Conservation (phyloP, 1,284 basidiomycete species). For the Pseudozyma sp. region DNA sequence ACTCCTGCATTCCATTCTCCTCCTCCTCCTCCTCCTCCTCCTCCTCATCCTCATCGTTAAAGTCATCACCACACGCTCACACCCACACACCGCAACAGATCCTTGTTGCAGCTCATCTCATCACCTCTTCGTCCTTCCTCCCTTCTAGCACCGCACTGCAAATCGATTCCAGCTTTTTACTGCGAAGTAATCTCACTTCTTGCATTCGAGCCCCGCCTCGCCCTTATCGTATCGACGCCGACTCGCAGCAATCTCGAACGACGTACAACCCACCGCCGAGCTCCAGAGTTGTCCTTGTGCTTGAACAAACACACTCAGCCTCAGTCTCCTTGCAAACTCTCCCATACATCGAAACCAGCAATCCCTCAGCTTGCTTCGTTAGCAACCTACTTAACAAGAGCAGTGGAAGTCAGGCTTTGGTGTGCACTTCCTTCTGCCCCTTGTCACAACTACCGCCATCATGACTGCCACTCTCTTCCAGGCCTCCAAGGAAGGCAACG, state of each 20-base stretch:
- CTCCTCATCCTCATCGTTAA: not conserved
- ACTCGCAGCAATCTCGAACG: not conserved
- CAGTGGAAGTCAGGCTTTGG: slow-evolving; percentile 41
- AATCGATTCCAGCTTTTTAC: not conserved
- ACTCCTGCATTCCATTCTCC: not conserved
- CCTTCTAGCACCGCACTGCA: not conserved
- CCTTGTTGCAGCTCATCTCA: not conserved
- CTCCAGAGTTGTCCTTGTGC: too few relatives aligned
- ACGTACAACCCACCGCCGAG: not conserved
- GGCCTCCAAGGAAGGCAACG: slow-evolving; percentile 58
- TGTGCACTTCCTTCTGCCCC: slow-evolving; percentile 36
- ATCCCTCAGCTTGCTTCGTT: slow-evolving; percentile 11
- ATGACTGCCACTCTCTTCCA: slow-evolving; percentile 61
- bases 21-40: not conserved
- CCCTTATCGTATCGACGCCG: not conserved
- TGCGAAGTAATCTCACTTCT: not conserved
- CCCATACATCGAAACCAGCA: not conserved
- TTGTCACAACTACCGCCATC: slow-evolving; percentile 17
- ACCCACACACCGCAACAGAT: too few relatives aligned
- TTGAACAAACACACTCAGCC: too few relatives aligned
- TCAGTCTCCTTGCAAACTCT: not conserved
- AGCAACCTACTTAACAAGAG: slow-evolving; percentile 9
- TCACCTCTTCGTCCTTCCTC: not conserved
- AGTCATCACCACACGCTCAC: too few relatives aligned
- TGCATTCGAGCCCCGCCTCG: not conserved